phyloP scores from a whole-genome alignment of 2,329 filamentous ascomycete genomes.

The Fusarium sp. region DNA sequence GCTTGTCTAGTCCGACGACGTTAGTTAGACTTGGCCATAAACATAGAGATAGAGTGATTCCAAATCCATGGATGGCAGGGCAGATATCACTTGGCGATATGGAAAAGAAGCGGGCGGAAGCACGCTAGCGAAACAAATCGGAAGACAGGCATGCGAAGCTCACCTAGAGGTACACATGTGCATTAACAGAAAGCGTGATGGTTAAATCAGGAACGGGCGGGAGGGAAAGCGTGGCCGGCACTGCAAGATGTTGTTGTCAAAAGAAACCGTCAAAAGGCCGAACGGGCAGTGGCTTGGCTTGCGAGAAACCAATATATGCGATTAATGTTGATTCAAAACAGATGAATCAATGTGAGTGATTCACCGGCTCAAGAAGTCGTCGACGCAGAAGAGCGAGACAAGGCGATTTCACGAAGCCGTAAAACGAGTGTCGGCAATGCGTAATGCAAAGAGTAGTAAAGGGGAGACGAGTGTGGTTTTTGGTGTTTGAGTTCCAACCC shows the following conservation, averaged over 20 bases:
- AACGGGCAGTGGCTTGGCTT: constrained; percentile 26
- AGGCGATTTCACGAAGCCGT: constrained; percentile 29
- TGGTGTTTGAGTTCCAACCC: constrained; percentile 36
- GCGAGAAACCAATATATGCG: constrained; percentile 16
- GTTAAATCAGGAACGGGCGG: constrained; percentile 11
- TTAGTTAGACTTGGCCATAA: constrained; percentile 5
- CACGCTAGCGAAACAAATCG: background rate
- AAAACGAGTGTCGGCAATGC: constrained; percentile 43
- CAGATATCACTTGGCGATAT: background rate
- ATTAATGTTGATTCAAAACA: constrained; percentile 22
- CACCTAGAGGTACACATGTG: constrained; percentile 41
- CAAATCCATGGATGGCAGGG: background rate
- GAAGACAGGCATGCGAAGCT: constrained; percentile 17
- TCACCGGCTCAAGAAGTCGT: constrained; percentile 22
- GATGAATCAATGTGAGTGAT: constrained; percentile 32
- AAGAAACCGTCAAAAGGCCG: constrained; percentile 23
- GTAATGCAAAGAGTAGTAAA: constrained; percentile 40
- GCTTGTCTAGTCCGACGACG: constrained; percentile 30
- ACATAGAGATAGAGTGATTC: too few species aligned
- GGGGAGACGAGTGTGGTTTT: constrained; percentile 36
- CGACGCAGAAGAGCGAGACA: constrained; percentile 31
- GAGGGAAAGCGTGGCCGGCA: constrained; percentile 40
- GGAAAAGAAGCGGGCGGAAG: background rate
- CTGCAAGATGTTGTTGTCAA: constrained; percentile 26
- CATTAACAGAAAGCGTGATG: constrained; percentile 21